A percentile compares a stretch with the other conserved stretches of the same genome.
Conservation (phyloP, 306 rosid species). For the Carpinus fangiana region DNA sequence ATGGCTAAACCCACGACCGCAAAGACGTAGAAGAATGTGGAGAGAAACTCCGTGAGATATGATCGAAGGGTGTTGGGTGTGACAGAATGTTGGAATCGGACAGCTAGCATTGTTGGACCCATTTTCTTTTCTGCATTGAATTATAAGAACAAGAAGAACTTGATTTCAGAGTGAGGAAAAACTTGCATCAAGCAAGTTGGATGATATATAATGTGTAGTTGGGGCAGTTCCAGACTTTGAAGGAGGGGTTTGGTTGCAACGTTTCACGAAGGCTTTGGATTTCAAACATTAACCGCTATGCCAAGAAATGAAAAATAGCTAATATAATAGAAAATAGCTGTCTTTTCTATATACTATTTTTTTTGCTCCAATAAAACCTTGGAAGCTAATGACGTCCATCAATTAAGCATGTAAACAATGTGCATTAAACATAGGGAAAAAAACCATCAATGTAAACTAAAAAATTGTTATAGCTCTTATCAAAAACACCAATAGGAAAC, state of each 20-base stretch:
- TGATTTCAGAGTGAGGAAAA: not conserved
- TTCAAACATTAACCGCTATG: conserved; percentile 5
- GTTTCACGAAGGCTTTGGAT: not conserved
- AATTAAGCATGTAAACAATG: too few species aligned
- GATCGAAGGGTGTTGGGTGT: conserved; percentile 67
- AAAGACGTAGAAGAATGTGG: conserved; percentile 81
- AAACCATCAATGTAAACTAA: too few species aligned
- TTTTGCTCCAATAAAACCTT: too few species aligned
- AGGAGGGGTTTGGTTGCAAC: not conserved
- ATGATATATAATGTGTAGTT: not conserved
- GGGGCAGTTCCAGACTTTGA: not conserved
- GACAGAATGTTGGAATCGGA: conserved; percentile 55
- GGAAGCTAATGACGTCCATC: too few species aligned
- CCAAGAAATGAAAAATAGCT: not conserved
- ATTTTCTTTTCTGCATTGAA: conserved; percentile 23
- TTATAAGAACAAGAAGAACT: not conserved
- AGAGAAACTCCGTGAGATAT: conserved; percentile 80
- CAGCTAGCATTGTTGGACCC: conserved; percentile 52
- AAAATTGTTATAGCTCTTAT: too few species aligned
- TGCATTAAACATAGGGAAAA: too few species aligned
- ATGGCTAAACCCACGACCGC: conserved; percentile 63
- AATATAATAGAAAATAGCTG: too few species aligned
- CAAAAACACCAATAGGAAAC: too few species aligned
- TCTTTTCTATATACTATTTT: too few species aligned
- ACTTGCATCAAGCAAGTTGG: not conserved